Conservation (phyloP, 345 rosid species). For the Punica granatum region DNA sequence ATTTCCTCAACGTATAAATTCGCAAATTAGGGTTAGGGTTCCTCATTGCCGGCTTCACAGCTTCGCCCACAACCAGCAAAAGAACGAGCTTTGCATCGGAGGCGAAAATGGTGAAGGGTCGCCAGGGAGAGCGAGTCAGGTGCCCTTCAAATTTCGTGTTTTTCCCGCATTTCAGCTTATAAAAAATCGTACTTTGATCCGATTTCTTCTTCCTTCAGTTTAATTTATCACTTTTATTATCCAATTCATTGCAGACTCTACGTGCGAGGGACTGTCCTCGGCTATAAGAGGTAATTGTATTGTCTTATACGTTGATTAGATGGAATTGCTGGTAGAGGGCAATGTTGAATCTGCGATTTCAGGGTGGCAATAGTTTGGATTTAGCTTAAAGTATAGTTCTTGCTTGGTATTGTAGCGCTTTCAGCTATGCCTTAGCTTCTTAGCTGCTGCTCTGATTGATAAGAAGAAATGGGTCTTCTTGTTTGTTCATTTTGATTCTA, state of each 20-base stretch:
- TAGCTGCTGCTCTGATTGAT: not conserved
- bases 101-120: conserved; percentile 75
- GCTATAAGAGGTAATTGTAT: conserved; percentile 59
- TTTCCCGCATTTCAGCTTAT: not conserved
- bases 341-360: not conserved
- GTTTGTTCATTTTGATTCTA: not conserved
- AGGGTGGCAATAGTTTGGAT: not conserved
- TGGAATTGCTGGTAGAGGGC: not conserved
- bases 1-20: not conserved
- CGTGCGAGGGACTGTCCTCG: conserved; percentile 77
- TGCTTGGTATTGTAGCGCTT: not conserved
- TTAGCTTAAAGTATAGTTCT: not conserved
- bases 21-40: conserved; percentile 6
- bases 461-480: not conserved
- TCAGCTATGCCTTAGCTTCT: not conserved
- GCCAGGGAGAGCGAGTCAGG: conserved; percentile 97
- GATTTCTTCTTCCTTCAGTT: not conserved
- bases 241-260: conserved; percentile 48
- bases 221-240: not conserved
- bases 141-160: too few relatives aligned
- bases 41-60: not conserved
- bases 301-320: not conserved
- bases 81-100: not conserved
- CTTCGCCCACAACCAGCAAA: not conserved
- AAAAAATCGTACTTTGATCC: not conserved